Evolutionary conservation across 2,329 filamentous ascomycete species (phyloP).

Genomic region (Xylaria sp.): DNA sequence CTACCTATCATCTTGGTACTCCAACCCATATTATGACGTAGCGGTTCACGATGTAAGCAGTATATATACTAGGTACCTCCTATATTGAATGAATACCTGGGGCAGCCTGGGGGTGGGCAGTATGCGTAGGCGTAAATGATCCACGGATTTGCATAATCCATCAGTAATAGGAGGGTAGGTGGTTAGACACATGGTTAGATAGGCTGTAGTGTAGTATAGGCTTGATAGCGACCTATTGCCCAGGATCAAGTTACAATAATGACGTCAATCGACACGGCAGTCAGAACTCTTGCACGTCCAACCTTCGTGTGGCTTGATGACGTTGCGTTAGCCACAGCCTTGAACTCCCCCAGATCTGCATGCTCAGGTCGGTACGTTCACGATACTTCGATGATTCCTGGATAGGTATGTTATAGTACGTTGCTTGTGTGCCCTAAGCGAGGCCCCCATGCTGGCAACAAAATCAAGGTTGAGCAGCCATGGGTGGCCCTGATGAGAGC

Average conservation of each 20-base stretch:
- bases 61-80: neutral
- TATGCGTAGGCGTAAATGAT: neutral
- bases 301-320: constrained; percentile 32
- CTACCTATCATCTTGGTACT: neutral
- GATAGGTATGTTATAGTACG: neutral
- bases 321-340: constrained; percentile 30
- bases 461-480: constrained; percentile 6
- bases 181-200: neutral
- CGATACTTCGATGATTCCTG: neutral
- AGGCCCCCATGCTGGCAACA: neutral
- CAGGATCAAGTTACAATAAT: constrained; percentile 25
- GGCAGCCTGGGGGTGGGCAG: neutral
- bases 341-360: constrained; percentile 8
- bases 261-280: constrained; percentile 24
- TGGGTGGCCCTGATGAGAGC: neutral
- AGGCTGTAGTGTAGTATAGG: neutral
- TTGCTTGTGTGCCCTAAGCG: neutral
- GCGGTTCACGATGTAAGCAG: neutral
- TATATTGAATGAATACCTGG: too few species aligned
- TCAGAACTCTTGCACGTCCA: constrained; percentile 14
- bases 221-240: constrained; percentile 2
- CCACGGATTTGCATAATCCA: neutral
- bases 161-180: neutral
- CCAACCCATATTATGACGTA: constrained; percentile 1
- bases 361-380: constrained; percentile 2